Evolutionary conservation across 805 yeast genomes (phyloP).

Genomic region (Kregervanrija pseudodelftensis): DNA sequence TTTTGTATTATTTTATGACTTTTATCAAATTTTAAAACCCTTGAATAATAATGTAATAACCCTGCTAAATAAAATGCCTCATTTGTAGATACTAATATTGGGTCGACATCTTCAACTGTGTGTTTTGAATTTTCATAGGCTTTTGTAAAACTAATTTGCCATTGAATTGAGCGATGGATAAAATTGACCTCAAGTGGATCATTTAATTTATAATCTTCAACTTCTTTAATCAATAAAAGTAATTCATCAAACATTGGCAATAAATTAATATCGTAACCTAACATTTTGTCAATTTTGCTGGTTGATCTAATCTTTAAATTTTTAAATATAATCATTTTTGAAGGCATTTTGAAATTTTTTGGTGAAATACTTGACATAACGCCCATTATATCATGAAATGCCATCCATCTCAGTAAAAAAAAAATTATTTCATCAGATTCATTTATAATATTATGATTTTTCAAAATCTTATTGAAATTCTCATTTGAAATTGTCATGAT

Average conservation of each 20-base stretch:
- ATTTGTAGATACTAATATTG: constrained; percentile 2
- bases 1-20: constrained; percentile 2
- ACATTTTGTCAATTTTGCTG: constrained; percentile 44
- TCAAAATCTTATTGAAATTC: neutral
- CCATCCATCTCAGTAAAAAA: constrained; percentile 6
- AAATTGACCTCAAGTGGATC: too few relatives aligned
- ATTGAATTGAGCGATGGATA: too few relatives aligned
- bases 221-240: neutral
- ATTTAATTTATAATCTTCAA: constrained; percentile 1
- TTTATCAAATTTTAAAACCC: constrained; percentile 5
- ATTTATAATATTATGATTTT: too few relatives aligned
- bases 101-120: constrained; percentile 2
- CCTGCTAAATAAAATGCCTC: constrained; percentile 5
- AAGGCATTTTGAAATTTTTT: constrained; percentile 4
- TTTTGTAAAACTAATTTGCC: too few relatives aligned
- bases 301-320: neutral
- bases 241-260: constrained; percentile 31
- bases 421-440: constrained; percentile 1
- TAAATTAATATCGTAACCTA: constrained; percentile 58
- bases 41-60: constrained; percentile 2
- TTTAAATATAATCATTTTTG: constrained; percentile 1
- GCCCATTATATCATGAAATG: constrained; percentile 8
- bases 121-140: too few relatives aligned
- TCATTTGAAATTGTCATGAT: constrained; percentile 2
- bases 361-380: constrained; percentile 7